Evolutionary conservation across 1,284 basidiomycete genomes (phyloP).

Genomic region (Ganoderma lingzhi): DNA sequence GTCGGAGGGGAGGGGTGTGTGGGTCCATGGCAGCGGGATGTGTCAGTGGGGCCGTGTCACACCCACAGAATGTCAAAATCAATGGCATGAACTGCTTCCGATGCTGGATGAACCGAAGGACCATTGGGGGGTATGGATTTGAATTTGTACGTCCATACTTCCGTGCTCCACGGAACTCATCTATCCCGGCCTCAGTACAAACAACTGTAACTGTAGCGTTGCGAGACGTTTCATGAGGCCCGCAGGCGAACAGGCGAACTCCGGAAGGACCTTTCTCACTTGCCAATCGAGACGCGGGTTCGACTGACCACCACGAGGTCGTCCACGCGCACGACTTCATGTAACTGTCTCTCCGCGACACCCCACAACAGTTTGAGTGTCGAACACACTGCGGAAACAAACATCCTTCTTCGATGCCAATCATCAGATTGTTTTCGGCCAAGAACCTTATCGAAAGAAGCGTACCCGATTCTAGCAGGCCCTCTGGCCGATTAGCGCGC

Average conservation of each 20-base stretch:
- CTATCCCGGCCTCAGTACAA: background rate
- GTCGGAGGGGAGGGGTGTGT: background rate
- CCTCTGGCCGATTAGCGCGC: background rate
- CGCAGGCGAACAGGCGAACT: background rate
- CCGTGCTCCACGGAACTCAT: background rate
- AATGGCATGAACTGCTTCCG: background rate
- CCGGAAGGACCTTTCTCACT: background rate
- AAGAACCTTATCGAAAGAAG: constrained; percentile 2
- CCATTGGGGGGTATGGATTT: background rate
- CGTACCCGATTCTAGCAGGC: background rate
- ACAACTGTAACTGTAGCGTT: background rate
- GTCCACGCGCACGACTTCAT: background rate
- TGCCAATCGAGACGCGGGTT: background rate
- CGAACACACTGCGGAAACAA: background rate
- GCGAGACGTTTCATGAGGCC: background rate
- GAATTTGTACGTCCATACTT: background rate
- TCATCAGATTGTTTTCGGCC: constrained; percentile 2
- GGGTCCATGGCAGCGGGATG: background rate
- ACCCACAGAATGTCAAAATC: constrained; percentile 1
- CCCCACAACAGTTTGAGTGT: background rate
- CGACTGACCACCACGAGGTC: background rate
- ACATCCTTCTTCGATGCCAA: constrained; percentile 3
- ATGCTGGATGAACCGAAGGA: background rate
- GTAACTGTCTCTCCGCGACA: constrained; percentile 3
- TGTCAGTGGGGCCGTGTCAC: background rate